Conservation (phyloP, 805 yeast species). For the Naumovozyma castellii region DNA sequence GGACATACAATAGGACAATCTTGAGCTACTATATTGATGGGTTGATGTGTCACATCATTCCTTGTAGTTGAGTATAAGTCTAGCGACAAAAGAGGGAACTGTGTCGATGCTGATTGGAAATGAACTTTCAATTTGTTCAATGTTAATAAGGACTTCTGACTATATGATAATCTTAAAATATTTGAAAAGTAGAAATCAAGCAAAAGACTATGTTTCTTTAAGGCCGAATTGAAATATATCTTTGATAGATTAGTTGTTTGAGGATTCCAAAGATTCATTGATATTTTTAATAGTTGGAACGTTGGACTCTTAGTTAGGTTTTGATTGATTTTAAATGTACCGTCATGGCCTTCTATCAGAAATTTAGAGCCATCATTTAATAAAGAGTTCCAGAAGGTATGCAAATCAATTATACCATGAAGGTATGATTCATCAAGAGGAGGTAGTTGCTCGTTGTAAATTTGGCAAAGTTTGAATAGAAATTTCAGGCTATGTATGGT, state of each 20-base stretch:
- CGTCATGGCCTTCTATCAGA: background rate
- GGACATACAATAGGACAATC: constrained; percentile 24
- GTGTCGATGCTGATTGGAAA: too few species aligned
- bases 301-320: background rate
- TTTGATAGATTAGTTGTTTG: constrained; percentile 14
- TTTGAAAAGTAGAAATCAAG: constrained; percentile 26
- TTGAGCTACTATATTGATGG: constrained; percentile 16
- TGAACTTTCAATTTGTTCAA: too few species aligned
- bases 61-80: too few species aligned
- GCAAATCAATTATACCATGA: constrained; percentile 7
- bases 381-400: constrained; percentile 5
- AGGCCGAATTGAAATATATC: constrained; percentile 21
- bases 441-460: constrained; percentile 5
- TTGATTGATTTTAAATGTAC: background rate
- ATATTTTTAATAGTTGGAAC: constrained; percentile 11
- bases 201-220: constrained; percentile 23
- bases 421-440: background rate
- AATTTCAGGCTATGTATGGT: constrained; percentile 15
- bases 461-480: constrained; percentile 13
- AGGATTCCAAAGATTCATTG: constrained; percentile 27
- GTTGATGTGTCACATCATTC: constrained; percentile 6
- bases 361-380: background rate
- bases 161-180: constrained; percentile 17
- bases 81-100: too few species aligned
- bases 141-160: constrained; percentile 12